A percentile compares a stretch with the other conserved stretches of the same genome.
phyloP scores from a whole-genome alignment of 2,329 filamentous ascomycete genomes.

The Fusarium sp. region DNA sequence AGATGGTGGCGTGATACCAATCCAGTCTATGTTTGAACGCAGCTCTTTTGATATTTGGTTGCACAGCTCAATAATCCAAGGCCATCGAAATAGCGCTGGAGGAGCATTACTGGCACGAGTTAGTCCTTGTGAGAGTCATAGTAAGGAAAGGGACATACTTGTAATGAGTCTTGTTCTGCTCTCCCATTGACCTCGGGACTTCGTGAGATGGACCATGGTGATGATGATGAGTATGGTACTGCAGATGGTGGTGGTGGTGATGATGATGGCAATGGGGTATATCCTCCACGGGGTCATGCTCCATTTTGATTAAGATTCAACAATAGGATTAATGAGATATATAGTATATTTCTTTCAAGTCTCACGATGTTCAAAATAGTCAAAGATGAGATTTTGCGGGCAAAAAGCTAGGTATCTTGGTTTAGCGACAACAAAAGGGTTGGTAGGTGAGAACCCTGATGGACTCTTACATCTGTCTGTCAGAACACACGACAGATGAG shows the following conservation, averaged over 20 bases:
- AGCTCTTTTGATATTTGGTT: conserved; percentile 42
- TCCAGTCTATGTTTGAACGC: conserved; percentile 40
- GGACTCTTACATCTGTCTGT: background rate
- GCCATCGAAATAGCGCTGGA: conserved; percentile 25
- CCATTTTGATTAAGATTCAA: background rate
- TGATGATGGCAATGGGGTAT: conserved; percentile 28
- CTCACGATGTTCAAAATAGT: background rate
- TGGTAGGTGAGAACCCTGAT: background rate
- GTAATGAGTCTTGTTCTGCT: conserved; percentile 42
- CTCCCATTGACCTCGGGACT: conserved; percentile 23
- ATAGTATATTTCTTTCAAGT: background rate
- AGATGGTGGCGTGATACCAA: conserved; percentile 27
- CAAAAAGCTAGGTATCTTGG: background rate
- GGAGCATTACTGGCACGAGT: conserved; percentile 25
- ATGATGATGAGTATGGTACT: conserved; percentile 37
- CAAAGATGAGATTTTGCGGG: background rate
- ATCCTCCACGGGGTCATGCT: conserved; percentile 8
- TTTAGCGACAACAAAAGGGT: conserved; percentile 11
- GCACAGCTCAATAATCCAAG: conserved; percentile 40
- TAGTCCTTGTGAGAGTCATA: fast-evolving
- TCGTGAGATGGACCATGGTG: conserved; percentile 30
- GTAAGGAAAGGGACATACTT: conserved; percentile 25
- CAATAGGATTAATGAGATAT: background rate
- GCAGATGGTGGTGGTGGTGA: conserved; percentile 39
- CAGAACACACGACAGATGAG: background rate